phyloP scores from a whole-genome alignment of 805 yeast species.

The Saccharomycopsis microspora region DNA sequence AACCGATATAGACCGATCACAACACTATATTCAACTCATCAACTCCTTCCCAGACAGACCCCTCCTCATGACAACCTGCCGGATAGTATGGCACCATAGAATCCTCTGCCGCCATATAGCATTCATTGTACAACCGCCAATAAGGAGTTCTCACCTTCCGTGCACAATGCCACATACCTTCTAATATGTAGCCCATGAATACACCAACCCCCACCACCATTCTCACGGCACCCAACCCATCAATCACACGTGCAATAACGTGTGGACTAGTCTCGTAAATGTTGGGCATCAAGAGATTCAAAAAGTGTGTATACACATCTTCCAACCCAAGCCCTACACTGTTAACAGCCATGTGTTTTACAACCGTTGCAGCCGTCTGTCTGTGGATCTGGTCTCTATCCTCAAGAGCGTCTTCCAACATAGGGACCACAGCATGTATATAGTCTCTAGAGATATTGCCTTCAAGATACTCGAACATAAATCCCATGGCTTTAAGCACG shows the following conservation, averaged over 20 bases:
- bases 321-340: conserved; percentile 67
- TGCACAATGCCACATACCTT: conserved; percentile 92
- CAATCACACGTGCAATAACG: conserved; percentile 72
- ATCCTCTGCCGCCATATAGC: conserved; percentile 66
- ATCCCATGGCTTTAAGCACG: conserved; percentile 80
- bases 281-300: conserved; percentile 80
- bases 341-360: conserved; percentile 70
- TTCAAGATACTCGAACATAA: conserved; percentile 76
- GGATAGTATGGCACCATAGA: conserved; percentile 82
- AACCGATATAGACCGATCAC: background rate
- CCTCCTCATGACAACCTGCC: conserved; percentile 28
- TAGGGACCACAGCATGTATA: conserved; percentile 64
- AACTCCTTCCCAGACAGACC: conserved; percentile 35
- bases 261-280: conserved; percentile 93
- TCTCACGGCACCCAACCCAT: conserved; percentile 65
- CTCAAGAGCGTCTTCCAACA: conserved; percentile 80
- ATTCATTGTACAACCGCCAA: conserved; percentile 73
- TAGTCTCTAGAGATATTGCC: conserved; percentile 75
- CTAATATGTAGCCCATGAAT: conserved; percentile 66
- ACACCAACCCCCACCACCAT: conserved; percentile 67
- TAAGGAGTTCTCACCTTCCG: conserved; percentile 71
- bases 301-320: conserved; percentile 71
- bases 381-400: conserved; percentile 89
- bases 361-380: conserved; percentile 88
- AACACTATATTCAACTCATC: conserved; percentile 22